Percentiles rank a stretch among this genome's conserved stretches.
Evolutionary conservation across 2,329 filamentous ascomycete genomes (phyloP).

Genomic region (Arthroderma sp.): DNA sequence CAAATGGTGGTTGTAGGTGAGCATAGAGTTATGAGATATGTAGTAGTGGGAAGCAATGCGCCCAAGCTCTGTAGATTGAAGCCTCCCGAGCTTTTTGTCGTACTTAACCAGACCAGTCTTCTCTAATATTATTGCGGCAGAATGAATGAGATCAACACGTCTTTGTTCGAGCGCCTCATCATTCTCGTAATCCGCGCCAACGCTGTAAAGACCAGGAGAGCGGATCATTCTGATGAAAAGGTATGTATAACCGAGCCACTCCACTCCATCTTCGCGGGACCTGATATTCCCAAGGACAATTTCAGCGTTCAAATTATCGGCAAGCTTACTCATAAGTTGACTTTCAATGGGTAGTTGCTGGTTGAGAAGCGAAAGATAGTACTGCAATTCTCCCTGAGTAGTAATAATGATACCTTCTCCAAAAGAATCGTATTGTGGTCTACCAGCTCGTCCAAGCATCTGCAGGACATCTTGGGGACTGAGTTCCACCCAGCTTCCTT

Average conservation of each 20-base stretch:
- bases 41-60: conserved; percentile 97
- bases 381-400: conserved; percentile 85
- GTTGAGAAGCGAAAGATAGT: conserved; percentile 91
- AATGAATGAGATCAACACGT: conserved; percentile 92
- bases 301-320: conserved; percentile 93
- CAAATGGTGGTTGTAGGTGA: conserved; percentile 90
- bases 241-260: conserved; percentile 98
- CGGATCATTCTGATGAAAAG: conserved; percentile 95
- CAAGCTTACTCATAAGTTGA: conserved; percentile 82
- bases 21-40: conserved; percentile 91
- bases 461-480: conserved; percentile 96
- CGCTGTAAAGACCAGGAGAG: conserved; percentile 86
- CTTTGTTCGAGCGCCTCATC: conserved; percentile 89
- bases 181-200: conserved; percentile 88
- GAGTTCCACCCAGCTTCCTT: conserved; percentile 95
- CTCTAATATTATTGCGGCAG: conserved; percentile 74
- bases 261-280: conserved; percentile 87
- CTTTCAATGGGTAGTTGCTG: conserved; percentile 96
- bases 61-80: conserved; percentile 87
- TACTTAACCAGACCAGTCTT: conserved; percentile 87
- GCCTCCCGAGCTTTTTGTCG: conserved; percentile 77
- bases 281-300: conserved; percentile 88
- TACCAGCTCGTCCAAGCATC: conserved; percentile 94
- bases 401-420: conserved; percentile 99
- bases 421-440: conserved; percentile 93